A percentile compares a stretch with the other conserved stretches of the same genome.
Evolutionary conservation across 192 early-diverging fungal genomes (phyloP).

Genomic region (Coemansia sp.): DNA sequence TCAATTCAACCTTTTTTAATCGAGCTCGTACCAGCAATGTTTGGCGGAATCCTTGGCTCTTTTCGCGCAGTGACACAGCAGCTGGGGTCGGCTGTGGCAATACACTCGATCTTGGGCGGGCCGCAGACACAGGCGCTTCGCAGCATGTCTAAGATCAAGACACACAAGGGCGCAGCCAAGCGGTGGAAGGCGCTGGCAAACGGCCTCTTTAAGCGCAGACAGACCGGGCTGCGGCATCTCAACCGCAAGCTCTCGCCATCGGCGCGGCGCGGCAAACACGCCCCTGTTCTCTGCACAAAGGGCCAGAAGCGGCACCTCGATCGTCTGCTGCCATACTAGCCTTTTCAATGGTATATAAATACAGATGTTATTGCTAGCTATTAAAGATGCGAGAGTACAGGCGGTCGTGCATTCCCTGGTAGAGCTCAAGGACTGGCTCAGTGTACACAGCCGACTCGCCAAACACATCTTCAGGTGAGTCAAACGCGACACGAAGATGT

Average conservation of each 20-base stretch:
- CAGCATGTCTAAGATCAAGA: conserved; percentile 52
- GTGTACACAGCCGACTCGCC: conserved; percentile 58
- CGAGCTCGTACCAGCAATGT: conserved; percentile 16
- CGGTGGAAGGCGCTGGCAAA: conserved; percentile 51
- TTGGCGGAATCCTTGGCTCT: conserved; percentile 24
- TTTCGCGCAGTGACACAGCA: conserved; percentile 21
- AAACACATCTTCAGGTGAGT: conserved; percentile 34
- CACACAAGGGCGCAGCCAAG: conserved; percentile 52
- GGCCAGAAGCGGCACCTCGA: conserved; percentile 48
- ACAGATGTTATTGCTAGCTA: conserved; percentile 51
- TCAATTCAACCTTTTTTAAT: not conserved
- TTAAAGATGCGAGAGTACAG: conserved; percentile 77
- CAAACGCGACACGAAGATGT: conserved; percentile 32
- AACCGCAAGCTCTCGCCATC: conserved; percentile 39
- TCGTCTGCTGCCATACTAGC: conserved; percentile 41
- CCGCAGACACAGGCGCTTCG: conserved; percentile 49
- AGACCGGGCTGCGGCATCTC: conserved; percentile 41
- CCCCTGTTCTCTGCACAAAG: conserved; percentile 41
- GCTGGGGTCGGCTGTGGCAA: conserved; percentile 3
- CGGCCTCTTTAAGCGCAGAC: conserved; percentile 43
- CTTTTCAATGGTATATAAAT: not conserved
- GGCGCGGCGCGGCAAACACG: conserved; percentile 46
- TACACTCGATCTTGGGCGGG: conserved; percentile 20
- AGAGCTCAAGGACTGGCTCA: conserved; percentile 69
- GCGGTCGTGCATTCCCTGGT: conserved; percentile 75